phyloP scores from a whole-genome alignment of 768 basidiomycete genomes.

The Leccinum ochraceum region DNA sequence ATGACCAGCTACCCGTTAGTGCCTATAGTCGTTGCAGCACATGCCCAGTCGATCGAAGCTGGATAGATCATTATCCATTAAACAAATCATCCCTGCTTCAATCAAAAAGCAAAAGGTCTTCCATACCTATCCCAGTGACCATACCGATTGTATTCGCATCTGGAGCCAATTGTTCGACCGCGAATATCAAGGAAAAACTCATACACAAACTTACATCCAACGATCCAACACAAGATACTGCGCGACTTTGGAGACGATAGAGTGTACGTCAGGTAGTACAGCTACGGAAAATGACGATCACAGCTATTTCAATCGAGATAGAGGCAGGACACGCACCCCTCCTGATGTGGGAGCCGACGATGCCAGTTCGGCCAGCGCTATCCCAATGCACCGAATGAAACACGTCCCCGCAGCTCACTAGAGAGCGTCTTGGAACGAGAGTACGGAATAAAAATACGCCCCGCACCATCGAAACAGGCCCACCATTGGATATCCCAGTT shows the following conservation, averaged over 20 bases:
- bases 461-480: conserved; percentile 45
- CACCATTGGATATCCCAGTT: conserved; percentile 49
- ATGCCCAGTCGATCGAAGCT: conserved; percentile 64
- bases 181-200: neutral
- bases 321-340: conserved; percentile 27
- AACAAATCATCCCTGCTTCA: neutral
- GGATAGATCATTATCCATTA: conserved; percentile 41
- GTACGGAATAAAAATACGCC: conserved; percentile 24
- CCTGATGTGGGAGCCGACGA: conserved; percentile 42
- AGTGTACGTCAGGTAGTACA: conserved; percentile 68
- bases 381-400: conserved; percentile 39
- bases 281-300: conserved; percentile 25
- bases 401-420: conserved; percentile 38
- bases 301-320: neutral
- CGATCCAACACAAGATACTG: conserved; percentile 65
- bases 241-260: conserved; percentile 54
- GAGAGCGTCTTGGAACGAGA: neutral
- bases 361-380: conserved; percentile 40
- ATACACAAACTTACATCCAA: conserved; percentile 49
- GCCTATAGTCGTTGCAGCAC: conserved; percentile 65
- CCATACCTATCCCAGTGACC: conserved; percentile 38
- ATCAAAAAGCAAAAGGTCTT: neutral
- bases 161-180: conserved; percentile 12
- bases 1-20: conserved; percentile 35
- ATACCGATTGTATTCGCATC: conserved; percentile 53